These are phyloP conservation scores for Rhynchospora tenuis DNA, from an alignment of 176 grass and related monocot genomes.

Conservation along the genomic window DNA sequence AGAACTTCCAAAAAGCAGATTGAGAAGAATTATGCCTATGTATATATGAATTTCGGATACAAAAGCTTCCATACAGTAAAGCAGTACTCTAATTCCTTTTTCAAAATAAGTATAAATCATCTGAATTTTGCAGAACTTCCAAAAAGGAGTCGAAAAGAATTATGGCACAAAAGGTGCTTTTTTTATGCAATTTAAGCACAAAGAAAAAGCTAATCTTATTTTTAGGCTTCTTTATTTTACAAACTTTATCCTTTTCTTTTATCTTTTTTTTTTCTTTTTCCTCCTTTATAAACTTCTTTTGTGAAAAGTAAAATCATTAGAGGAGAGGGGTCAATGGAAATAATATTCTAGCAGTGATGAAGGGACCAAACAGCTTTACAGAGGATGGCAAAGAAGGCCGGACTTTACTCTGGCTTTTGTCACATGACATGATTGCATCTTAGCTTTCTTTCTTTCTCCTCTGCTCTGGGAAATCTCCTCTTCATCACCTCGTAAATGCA, in stretches of 20 bases:
- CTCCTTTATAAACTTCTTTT: conserved; percentile 10
- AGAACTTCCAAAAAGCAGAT: too few relatives aligned
- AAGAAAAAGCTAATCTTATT: conserved; percentile 10
- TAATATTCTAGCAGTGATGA: conserved; percentile 8
- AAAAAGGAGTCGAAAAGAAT: conserved; percentile 22
- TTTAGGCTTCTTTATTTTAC: conserved; percentile 20
- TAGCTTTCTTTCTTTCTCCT: not conserved
- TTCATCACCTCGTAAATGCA: not conserved
- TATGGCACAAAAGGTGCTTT: conserved; percentile 17
- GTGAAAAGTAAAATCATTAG: not conserved
- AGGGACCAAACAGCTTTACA: conserved; percentile 26
- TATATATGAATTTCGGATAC: not conserved
- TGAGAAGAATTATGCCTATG: too few relatives aligned
- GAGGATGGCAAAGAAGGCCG: conserved; percentile 3
- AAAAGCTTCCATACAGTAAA: not conserved
- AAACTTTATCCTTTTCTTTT: conserved; percentile 1
- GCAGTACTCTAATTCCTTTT: not conserved
- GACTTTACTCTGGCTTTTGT: conserved; percentile 14
- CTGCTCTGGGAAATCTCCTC: not conserved
- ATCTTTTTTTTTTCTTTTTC: not conserved
- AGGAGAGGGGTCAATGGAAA: not conserved
- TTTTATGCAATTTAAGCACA: conserved; percentile 17
- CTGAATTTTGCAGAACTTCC: conserved; percentile 19
- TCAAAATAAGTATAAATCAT: conserved; percentile 4
- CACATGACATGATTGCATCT: conserved; percentile 26